Conservation (phyloP, 2,329 filamentous ascomycete species). For the Paecilomyces niveus region DNA sequence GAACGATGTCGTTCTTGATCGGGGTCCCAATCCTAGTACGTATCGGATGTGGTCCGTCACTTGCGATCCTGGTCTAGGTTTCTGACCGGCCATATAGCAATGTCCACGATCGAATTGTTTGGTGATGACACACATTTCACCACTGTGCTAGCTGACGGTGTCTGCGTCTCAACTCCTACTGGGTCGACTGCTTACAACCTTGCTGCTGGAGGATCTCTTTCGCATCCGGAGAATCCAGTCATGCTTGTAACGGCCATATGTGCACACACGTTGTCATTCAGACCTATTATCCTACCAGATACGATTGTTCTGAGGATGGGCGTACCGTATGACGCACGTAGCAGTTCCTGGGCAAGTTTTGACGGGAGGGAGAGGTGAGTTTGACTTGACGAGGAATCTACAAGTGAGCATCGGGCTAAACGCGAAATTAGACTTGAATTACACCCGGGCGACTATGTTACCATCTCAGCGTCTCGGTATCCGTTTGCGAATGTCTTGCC, state of each 20-base stretch:
- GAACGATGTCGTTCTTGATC: constrained; percentile 94
- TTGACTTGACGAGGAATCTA: background rate
- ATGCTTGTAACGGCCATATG: constrained; percentile 93
- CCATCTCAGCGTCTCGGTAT: constrained; percentile 45
- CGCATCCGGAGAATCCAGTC: constrained; percentile 92
- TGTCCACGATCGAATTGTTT: constrained; percentile 88
- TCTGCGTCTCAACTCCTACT: constrained; percentile 90
- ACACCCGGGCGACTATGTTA: constrained; percentile 45
- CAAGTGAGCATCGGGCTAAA: constrained; percentile 9
- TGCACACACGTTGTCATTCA: constrained; percentile 88
- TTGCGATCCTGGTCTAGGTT: background rate
- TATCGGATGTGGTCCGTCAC: constrained; percentile 12
- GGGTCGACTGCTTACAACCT: constrained; percentile 95
- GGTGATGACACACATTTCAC: constrained; percentile 95
- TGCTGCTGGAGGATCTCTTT: constrained; percentile 88
- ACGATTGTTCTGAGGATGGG: constrained; percentile 89
- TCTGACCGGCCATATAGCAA: constrained; percentile 48
- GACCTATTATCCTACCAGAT: constrained; percentile 93
- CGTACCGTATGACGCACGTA: constrained; percentile 88
- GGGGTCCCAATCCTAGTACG: constrained; percentile 85
- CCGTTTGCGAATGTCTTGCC: constrained; percentile 46
- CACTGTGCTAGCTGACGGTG: constrained; percentile 82
- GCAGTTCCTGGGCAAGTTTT: constrained; percentile 94
- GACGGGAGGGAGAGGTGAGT: constrained; percentile 74
- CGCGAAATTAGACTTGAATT: constrained; percentile 35